Percentiles rank a stretch among this genome's conserved stretches.
phyloP scores from a whole-genome alignment of 305 asterid species.

The Solanum hybrid region DNA sequence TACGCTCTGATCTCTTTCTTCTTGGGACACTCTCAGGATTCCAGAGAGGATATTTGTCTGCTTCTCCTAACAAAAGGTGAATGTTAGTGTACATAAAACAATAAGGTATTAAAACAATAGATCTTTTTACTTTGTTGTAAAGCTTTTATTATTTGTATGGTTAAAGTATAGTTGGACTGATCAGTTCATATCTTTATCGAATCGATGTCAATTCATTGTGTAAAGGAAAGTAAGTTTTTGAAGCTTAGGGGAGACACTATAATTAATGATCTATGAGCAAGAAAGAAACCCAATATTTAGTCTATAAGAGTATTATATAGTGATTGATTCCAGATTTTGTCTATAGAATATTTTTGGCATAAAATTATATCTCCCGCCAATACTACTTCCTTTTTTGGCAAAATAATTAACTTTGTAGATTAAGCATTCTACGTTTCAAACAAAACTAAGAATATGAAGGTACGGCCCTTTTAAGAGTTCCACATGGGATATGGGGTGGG shows the following conservation, averaged over 20 bases:
- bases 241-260: background rate
- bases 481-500: background rate
- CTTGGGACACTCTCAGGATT: slow-evolving; percentile 11
- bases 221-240: background rate
- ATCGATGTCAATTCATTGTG: background rate
- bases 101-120: background rate
- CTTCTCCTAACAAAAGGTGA: background rate
- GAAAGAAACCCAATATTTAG: background rate
- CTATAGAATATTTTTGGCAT: slow-evolving; percentile 2
- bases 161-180: background rate
- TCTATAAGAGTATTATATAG: background rate
- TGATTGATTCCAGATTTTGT: background rate
- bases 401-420: background rate
- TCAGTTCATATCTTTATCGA: background rate
- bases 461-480: background rate
- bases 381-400: background rate
- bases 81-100: background rate
- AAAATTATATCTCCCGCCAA: background rate
- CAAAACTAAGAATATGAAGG: background rate
- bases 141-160: background rate
- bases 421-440: background rate
- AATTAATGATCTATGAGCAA: background rate
- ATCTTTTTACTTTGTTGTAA: background rate
- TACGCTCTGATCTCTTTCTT: slow-evolving; percentile 32
- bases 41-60: slow-evolving; percentile 12